phyloP scores from a whole-genome alignment of 1,284 basidiomycete species.

The Cronartium quercuum region DNA sequence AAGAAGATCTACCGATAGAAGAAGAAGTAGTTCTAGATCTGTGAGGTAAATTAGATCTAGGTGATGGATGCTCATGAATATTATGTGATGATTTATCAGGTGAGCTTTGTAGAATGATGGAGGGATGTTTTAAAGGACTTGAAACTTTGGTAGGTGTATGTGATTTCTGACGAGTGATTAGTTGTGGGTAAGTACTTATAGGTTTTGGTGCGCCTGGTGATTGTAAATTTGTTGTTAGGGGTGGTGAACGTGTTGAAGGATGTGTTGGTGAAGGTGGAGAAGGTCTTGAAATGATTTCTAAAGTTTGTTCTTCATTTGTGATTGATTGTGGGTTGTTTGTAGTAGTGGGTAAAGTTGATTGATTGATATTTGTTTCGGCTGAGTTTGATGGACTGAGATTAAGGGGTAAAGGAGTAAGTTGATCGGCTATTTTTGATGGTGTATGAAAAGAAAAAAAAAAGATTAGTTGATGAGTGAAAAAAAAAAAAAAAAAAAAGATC shows the following conservation, averaged over 20 bases:
- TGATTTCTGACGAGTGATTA: neutral
- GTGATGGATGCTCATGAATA: neutral
- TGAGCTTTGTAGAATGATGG: neutral
- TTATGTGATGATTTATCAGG: constrained; percentile 1
- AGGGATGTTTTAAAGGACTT: neutral
- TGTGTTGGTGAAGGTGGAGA: neutral
- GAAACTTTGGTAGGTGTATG: neutral
- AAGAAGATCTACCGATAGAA: constrained; percentile 19
- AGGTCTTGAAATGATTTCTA: no score
- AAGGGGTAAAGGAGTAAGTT: neutral
- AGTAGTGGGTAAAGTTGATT: no score
- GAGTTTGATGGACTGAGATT: neutral
- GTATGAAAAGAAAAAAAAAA: neutral
- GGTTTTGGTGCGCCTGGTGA: neutral
- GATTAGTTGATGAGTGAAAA: neutral
- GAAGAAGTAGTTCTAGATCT: constrained; percentile 3
- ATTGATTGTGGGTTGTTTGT: no score
- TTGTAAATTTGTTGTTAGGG: neutral
- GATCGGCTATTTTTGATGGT: no score
- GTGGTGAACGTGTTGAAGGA: neutral
- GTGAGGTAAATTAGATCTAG: neutral
- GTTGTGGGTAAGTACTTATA: neutral
- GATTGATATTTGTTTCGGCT: no score
- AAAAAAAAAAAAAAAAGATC: no score
- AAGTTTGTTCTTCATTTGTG: no score